These are phyloP conservation scores for Boletus sensibilis DNA, from an alignment of 768 basidiomycete species.

Conservation along the genomic window DNA sequence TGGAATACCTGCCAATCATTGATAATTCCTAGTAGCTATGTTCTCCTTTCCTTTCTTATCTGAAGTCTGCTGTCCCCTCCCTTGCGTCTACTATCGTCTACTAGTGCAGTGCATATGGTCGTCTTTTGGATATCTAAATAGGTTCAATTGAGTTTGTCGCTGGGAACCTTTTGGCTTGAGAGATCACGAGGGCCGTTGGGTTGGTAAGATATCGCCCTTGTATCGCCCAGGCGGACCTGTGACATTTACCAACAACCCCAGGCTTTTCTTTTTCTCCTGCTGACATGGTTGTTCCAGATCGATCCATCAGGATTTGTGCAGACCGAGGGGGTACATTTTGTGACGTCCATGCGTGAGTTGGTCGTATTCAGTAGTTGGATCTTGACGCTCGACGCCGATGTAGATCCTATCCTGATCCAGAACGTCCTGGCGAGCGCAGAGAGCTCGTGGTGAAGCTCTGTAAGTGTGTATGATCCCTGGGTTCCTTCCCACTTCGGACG, in stretches of 20 bases:
- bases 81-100: conserved; percentile 3
- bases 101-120: conserved; percentile 21
- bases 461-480: conserved; percentile 34
- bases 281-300: conserved; percentile 51
- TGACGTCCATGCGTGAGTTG: conserved; percentile 76
- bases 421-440: conserved; percentile 55
- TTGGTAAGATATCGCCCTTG: conserved; percentile 6
- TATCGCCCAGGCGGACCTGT: background rate
- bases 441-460: conserved; percentile 91
- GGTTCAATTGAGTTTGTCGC: background rate
- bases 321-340: conserved; percentile 93
- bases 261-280: background rate
- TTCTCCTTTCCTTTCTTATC: conserved; percentile 23
- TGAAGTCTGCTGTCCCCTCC: background rate
- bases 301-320: conserved; percentile 81
- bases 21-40: conserved; percentile 25
- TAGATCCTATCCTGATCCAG: conserved; percentile 75
- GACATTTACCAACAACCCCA: background rate
- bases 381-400: background rate
- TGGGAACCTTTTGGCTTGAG: background rate
- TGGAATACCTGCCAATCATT: conserved; percentile 25
- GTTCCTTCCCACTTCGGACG: background rate
- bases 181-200: background rate
- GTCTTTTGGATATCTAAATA: conserved; percentile 20
- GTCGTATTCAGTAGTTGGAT: background rate